These are phyloP conservation scores for Penicillium malachiteum DNA, from an alignment of 495 filamentous ascomycete species.

Conservation along the genomic window DNA sequence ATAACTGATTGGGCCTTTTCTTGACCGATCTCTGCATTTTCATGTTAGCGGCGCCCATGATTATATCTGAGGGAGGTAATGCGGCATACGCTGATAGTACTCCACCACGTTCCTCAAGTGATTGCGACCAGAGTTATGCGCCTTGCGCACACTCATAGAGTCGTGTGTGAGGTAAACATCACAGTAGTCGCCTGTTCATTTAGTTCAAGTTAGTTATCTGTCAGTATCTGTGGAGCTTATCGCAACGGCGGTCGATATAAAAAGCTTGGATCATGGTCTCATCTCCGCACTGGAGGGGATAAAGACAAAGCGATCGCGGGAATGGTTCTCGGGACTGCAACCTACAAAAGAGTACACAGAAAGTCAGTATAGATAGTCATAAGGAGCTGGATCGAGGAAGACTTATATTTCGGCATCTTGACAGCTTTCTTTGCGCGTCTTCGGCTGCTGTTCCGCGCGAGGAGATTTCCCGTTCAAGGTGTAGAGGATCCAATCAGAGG, in stretches of 20 bases:
- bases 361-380: constrained; percentile 45
- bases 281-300: constrained; percentile 6
- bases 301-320: not conserved
- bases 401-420: constrained; percentile 84
- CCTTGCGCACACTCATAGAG: constrained; percentile 98
- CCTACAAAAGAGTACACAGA: constrained; percentile 68
- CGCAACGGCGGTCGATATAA: not conserved
- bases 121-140: constrained; percentile 94
- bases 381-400: constrained; percentile 1
- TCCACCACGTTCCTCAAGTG: constrained; percentile 96
- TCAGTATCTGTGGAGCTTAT: constrained; percentile 6
- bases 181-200: constrained; percentile 89
- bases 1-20: constrained; percentile 98
- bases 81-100: constrained; percentile 88
- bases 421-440: constrained; percentile 17
- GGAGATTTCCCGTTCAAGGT: constrained; percentile 23
- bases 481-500: not conserved
- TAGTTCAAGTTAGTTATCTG: constrained; percentile 9
- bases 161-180: constrained; percentile 99
- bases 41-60: constrained; percentile 4
- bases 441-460: constrained; percentile 21
- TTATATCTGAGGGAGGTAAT: constrained; percentile 1
- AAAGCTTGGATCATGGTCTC: constrained; percentile 5
- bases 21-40: constrained; percentile 80
- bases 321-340: constrained; percentile 3